Evolutionary conservation across 176 grass and related monocot genomes (phyloP).

Genomic region (Eremochloa ophiuroides): DNA sequence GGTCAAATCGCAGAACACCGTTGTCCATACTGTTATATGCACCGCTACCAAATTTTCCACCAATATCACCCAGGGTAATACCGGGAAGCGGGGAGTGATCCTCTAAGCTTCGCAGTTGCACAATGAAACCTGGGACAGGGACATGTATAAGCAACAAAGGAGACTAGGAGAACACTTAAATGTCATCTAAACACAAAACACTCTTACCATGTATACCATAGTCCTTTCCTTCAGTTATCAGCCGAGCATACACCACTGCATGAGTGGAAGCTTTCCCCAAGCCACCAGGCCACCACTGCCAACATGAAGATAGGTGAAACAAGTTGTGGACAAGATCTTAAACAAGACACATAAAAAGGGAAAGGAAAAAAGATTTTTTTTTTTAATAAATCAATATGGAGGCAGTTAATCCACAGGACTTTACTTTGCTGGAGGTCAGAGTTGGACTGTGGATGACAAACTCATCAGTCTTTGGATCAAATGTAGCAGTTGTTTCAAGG

Average conservation of each 20-base stretch:
- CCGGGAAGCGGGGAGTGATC: constrained; percentile 93
- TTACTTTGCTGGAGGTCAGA: constrained; percentile 96
- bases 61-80: constrained; percentile 91
- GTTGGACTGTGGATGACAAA: constrained; percentile 96
- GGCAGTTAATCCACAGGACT: not conserved
- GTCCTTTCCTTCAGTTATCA: constrained; percentile 90
- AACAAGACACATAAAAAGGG: not conserved
- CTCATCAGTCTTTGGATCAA: constrained; percentile 81
- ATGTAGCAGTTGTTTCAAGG: constrained; percentile 97
- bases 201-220: constrained; percentile 86
- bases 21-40: constrained; percentile 99
- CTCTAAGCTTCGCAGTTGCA: constrained; percentile 89
- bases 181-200: constrained; percentile 5
- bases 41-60: constrained; percentile 89
- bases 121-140: constrained; percentile 77
- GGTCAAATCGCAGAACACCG: constrained; percentile 87
- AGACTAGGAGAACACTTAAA: constrained; percentile 3
- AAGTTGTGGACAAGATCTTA: not conserved
- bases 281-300: constrained; percentile 99
- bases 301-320: constrained; percentile 20
- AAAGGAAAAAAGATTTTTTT: not conserved
- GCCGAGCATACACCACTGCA: constrained; percentile 84
- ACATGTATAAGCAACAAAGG: constrained; percentile 6
- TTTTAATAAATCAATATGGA: not conserved
- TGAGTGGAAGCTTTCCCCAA: constrained; percentile 95